Base-by-base conservation (phyloP, 176 grass and related monocot genomes). In the Phragmites australis region DNA sequence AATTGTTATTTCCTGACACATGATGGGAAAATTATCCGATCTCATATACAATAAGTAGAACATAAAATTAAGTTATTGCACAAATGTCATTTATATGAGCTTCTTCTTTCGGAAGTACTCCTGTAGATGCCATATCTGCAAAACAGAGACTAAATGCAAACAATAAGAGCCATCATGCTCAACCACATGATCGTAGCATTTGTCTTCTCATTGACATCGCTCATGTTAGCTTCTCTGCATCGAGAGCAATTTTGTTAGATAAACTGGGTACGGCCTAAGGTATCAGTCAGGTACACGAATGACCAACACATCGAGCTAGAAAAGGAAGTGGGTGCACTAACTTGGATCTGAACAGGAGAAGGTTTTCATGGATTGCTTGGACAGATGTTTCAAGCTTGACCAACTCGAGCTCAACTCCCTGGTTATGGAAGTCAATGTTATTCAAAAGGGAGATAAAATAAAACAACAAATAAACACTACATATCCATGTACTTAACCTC, bases 381-480 rank as follows among this genome's bases (percentile, higher is more conserved):
- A 84, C 91, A 85, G 68, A 4, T 69, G 63, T 29, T 88, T 93
- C 91, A 70, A 97, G 85, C 74, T 97, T 97, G 68, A 85, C 30
- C 46, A 97, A 85, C 80, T 93, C 91, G 48, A 97, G 89, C 23
- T 85, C 86, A 31, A 93, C 86, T 86, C 93, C 93, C 93, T 97
- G 72, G 26, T 74, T 47, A 68, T 26, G 43, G 74, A 84, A 70
- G 49, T 22, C 0, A 8, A 26, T 77, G 62, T 82, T 22, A 82
- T 70, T 37, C 46, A 12, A 87, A 78, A 61, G 62, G 13, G 45
- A 14, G 2, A 68, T 40, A 70, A 56, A 42, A 66, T 8, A 52
- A 52, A 29, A 52, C 32, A 44, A 22, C 52, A 55, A 46, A 8
- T 51, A 22, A 62, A 40, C 5, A 73, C 52, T 25, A 17, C 40